phyloP scores from a whole-genome alignment of 1,284 basidiomycete species.

The Cerrena zonata region DNA sequence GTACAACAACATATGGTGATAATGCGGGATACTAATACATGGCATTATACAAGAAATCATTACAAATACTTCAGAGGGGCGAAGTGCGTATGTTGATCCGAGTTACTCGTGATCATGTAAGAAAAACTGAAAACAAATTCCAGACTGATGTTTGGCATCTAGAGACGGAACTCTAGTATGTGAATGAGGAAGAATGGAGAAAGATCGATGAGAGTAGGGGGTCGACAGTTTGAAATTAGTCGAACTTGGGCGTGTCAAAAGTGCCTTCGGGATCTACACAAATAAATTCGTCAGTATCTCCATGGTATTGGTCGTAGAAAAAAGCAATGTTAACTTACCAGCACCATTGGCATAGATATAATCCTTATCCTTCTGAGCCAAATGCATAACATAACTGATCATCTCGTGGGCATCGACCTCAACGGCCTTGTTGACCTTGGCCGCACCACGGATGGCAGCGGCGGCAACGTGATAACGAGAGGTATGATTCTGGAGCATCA shows the following conservation, averaged over 20 bases:
- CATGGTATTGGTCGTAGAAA: not conserved
- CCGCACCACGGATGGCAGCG: conserved; percentile 50
- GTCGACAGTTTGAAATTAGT: no score
- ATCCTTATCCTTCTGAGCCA: conserved; percentile 47
- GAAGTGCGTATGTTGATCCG: no score
- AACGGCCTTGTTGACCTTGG: conserved; percentile 45
- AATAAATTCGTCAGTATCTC: conserved; percentile 3
- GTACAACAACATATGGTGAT: no score
- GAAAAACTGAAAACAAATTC: no score
- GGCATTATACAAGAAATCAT: no score
- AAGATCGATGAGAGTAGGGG: no score
- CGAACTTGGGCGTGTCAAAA: conserved; percentile 41
- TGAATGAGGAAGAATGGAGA: no score
- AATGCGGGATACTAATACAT: no score
- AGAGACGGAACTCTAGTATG: no score
- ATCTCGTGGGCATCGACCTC: conserved; percentile 48
- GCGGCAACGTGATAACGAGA: conserved; percentile 61
- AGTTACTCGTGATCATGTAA: no score
- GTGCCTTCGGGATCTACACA: conserved; percentile 40
- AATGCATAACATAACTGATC: conserved; percentile 49
- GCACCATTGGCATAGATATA: conserved; percentile 52
- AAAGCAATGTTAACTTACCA: conserved; percentile 31
- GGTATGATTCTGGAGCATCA: conserved; percentile 65
- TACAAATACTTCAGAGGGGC: no score
- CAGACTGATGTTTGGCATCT: no score